Base-by-base conservation (phyloP, 2,329 filamentous ascomycete genomes). In the Capronia coronata region DNA sequence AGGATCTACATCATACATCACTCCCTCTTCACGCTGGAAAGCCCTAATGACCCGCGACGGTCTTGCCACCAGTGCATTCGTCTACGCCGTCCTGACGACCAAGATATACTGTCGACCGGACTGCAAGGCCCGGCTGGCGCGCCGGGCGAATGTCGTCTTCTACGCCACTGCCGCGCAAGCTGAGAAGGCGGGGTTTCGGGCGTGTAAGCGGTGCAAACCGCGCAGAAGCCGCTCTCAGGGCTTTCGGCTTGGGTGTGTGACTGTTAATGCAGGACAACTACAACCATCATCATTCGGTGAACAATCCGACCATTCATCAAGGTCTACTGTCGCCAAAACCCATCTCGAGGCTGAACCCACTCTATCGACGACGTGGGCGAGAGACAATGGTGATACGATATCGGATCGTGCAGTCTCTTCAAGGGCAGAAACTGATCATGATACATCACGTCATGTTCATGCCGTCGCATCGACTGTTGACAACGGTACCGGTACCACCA, bases 41-140 rank as follows among this genome's bases (percentile, higher is more conserved):
- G 74, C 74, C 49, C 65, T 76, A 37, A 64, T 67, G 40, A 65
- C 63, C 47, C 71, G 74, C 42, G 70, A 76, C 52, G 46, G 67
- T 22, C 62, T 64, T 16, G 69, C 70, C 16, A 68, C 70, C 44
- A 64, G 64, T 1, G 59, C 62, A 23, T 80, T 80, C 63, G 68
- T 80, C 54, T 80, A 80, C 65, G 71, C 67, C 14, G 76, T 80
- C n/a, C 68, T 70, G 46, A 75, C 75, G 0, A 80, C 77, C 2
- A 69, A 67, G 38, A 77, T 79, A 43, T 80, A 76, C 62, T 80
- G 77, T 59, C 71, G 76, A 1, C 75, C 76, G 1, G 75, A 70
- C 2, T 80, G 77, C 48, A 68, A 73, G 1, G 73, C 76, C 2
- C 75, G 79, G n/a, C 72, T 86, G 11, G 74, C 77, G 1, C 69